Percentiles rank a stretch among this genome's conserved stretches.
phyloP scores from a whole-genome alignment of 352 stramenopile species.

The Blastocystis sp. region DNA sequence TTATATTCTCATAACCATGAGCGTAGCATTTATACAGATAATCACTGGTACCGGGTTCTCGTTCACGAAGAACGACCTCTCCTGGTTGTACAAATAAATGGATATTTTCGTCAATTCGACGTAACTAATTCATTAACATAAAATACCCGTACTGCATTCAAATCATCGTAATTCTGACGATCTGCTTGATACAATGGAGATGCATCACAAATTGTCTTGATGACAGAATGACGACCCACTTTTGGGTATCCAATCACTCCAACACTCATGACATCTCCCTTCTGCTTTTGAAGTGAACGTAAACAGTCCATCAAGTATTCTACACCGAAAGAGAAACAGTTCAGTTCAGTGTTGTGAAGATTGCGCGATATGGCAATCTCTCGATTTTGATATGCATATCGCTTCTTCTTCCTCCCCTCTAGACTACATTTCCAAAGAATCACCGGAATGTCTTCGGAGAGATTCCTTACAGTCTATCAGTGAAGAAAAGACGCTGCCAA shows the following conservation, averaged over 20 bases:
- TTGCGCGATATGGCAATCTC: not conserved
- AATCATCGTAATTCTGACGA: not conserved
- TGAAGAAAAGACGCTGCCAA: not conserved
- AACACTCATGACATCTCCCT: not conserved
- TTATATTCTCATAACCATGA: not conserved
- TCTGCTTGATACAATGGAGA: conserved; percentile 23
- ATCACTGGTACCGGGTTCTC: not conserved
- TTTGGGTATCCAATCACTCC: conserved; percentile 13
- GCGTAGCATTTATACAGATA: conserved; percentile 44
- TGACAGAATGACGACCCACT: conserved; percentile 13
- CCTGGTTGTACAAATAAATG: conserved; percentile 27
- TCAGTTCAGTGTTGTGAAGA: not conserved
- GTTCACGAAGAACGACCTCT: not conserved
- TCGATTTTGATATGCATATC: not conserved
- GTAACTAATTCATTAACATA: not conserved
- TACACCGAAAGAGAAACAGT: conserved; percentile 8
- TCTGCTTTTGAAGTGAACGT: not conserved
- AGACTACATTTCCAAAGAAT: not conserved
- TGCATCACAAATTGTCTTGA: not conserved
- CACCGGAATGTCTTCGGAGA: conserved; percentile 14
- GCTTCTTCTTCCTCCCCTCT: not conserved
- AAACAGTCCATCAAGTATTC: not conserved
- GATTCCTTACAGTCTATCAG: not conserved
- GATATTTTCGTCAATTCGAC: conserved; percentile 39
- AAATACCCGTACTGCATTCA: not conserved